phyloP scores from a whole-genome alignment of 2,329 filamentous ascomycete species.

The Juglanconis oblonga region DNA sequence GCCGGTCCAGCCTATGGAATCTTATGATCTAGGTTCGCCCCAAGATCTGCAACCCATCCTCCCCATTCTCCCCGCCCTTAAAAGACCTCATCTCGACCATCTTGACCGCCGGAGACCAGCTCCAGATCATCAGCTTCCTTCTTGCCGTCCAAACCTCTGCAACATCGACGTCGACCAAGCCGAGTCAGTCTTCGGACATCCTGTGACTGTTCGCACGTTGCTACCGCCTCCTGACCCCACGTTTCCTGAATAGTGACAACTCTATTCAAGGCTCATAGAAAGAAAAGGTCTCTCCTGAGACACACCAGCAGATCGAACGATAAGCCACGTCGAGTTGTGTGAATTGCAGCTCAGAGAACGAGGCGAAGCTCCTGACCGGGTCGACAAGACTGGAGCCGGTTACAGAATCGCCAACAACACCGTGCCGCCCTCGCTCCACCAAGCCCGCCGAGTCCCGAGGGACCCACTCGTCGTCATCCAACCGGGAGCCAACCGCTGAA shows the following conservation, averaged over 20 bases:
- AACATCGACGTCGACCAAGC: not conserved
- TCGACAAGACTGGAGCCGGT: conserved; percentile 12
- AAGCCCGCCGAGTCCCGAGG: conserved; percentile 10
- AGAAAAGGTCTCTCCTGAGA: not conserved
- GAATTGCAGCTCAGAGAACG: conserved; percentile 12
- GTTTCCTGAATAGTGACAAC: not conserved
- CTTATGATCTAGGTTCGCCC: too few species aligned
- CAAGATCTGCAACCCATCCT: not conserved
- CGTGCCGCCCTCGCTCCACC: conserved; percentile 4
- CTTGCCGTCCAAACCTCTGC: not conserved
- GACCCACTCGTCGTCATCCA: not conserved
- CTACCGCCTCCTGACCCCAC: not conserved
- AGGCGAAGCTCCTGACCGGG: conserved; percentile 10
- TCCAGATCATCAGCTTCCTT: not conserved
- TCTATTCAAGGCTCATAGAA: not conserved
- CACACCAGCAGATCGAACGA: not conserved
- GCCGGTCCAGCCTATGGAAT: not conserved
- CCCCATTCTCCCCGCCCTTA: not conserved
- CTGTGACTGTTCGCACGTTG: not conserved
- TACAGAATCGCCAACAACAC: conserved; percentile 10
- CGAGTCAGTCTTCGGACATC: not conserved
- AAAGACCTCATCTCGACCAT: not conserved
- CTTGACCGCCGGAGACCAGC: not conserved
- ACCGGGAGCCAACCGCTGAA: not conserved
- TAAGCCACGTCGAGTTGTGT: not conserved